A percentile compares a stretch with the other conserved stretches of the same genome.
Conservation (phyloP, 306 rosid species). For the Trifolium fragiferum region DNA sequence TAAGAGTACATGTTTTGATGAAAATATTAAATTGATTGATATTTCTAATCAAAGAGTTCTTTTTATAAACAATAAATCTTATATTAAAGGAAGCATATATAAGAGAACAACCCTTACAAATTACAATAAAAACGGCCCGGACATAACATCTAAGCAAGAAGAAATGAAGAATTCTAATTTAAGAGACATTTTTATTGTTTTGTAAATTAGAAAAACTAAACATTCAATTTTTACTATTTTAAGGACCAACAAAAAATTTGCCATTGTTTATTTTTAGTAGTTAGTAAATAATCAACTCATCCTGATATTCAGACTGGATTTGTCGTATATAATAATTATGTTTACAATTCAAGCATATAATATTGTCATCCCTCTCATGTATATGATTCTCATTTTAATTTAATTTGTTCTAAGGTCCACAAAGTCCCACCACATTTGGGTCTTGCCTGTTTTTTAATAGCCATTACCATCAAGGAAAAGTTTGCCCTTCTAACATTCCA, state of each 20-base stretch:
- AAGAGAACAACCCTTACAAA: too few relatives aligned
- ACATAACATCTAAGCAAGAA: too few relatives aligned
- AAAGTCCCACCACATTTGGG: slow-evolving; percentile 38
- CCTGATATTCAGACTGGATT: slow-evolving; percentile 28
- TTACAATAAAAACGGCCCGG: too few relatives aligned
- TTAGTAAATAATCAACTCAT: slow-evolving; percentile 26
- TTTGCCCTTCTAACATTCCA: slow-evolving; percentile 6
- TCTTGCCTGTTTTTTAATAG: slow-evolving; percentile 6
- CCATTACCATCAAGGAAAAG: slow-evolving; percentile 7
- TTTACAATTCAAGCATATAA: slow-evolving; percentile 23
- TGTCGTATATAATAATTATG: slow-evolving; percentile 28
- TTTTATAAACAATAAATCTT: too few relatives aligned
- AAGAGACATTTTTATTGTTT: too few relatives aligned
- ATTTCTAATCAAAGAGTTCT: too few relatives aligned
- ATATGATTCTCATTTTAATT: not conserved
- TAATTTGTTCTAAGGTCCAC: slow-evolving; percentile 16
- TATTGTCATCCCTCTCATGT: not conserved
- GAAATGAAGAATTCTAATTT: too few relatives aligned
- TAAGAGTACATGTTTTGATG: too few relatives aligned
- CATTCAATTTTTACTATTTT: too few relatives aligned
- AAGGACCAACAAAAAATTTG: not conserved
- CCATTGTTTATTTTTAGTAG: slow-evolving; percentile 3
- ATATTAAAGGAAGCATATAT: too few relatives aligned
- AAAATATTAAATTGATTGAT: too few relatives aligned
- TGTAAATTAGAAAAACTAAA: too few relatives aligned